Percentiles rank a stretch among this genome's conserved stretches.
Evolutionary conservation across 2,329 filamentous ascomycete species (phyloP).

Genomic region (Calonectria naviculata): DNA sequence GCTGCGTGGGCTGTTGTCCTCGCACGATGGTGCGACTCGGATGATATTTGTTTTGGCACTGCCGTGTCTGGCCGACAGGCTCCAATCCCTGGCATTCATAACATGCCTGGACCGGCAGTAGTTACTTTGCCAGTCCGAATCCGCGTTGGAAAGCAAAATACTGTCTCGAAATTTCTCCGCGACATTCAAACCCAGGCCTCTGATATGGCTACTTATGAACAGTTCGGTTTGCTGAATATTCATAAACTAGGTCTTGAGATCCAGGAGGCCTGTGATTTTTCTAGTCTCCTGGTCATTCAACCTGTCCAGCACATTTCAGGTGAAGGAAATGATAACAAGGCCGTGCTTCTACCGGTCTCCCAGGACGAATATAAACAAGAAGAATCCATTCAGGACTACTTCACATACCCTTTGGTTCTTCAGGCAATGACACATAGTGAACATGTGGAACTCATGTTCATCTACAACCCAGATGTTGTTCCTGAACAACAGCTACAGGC

Average conservation of each 20-base stretch:
- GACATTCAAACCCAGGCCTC: constrained; percentile 25
- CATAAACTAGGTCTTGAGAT: constrained; percentile 8
- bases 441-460: neutral
- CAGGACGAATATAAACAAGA: neutral
- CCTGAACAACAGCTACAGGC: neutral
- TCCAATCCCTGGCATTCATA: constrained; percentile 32
- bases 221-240: constrained; percentile 30
- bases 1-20: constrained; percentile 64
- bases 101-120: constrained; percentile 44
- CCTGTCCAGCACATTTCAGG: neutral
- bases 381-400: neutral
- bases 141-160: constrained; percentile 37
- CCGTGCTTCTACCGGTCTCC: neutral
- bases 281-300: neutral
- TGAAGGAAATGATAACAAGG: neutral
- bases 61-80: constrained; percentile 53
- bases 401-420: neutral
- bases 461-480: neutral
- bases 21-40: constrained; percentile 54
- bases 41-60: constrained; percentile 55
- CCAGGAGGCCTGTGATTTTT: neutral
- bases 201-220: constrained; percentile 24
- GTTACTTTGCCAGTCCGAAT: constrained; percentile 39
- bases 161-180: constrained; percentile 54
- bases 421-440: neutral